phyloP scores from a whole-genome alignment of 805 yeast species.

The Vanderwaltozyma polyspora region DNA sequence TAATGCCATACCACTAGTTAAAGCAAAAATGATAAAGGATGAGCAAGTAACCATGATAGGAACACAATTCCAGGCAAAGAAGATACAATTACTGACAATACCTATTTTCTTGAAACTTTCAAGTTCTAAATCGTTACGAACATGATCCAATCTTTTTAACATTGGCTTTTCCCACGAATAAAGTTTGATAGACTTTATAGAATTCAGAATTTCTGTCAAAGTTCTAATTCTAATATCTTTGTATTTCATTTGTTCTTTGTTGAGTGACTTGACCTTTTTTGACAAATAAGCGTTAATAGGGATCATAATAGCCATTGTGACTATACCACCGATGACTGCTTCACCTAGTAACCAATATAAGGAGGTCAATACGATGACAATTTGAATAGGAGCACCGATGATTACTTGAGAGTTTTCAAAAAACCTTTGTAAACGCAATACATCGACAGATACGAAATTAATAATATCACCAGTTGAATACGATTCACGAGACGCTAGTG shows the following conservation, averaged over 20 bases:
- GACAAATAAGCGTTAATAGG: constrained; percentile 46
- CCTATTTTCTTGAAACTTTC: constrained; percentile 40
- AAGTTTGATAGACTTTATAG: constrained; percentile 53
- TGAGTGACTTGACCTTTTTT: constrained; percentile 33
- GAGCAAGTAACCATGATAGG: constrained; percentile 56
- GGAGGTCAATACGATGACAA: constrained; percentile 42
- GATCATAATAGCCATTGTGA: constrained; percentile 41
- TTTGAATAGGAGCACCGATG: constrained; percentile 48
- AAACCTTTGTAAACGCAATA: constrained; percentile 49
- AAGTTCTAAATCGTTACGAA: constrained; percentile 51
- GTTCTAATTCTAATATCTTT: constrained; percentile 50
- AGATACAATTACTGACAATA: constrained; percentile 33
- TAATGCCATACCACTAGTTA: constrained; percentile 36
- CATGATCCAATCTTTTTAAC: constrained; percentile 37
- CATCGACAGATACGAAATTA: constrained; percentile 71
- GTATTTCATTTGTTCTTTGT: constrained; percentile 47
- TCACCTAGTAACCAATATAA: constrained; percentile 46
- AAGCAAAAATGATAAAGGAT: constrained; percentile 45
- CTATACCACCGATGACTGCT: constrained; percentile 48
- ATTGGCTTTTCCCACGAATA: constrained; percentile 65
- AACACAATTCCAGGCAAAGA: constrained; percentile 52
- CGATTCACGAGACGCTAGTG: constrained; percentile 50
- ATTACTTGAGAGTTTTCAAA: constrained; percentile 42
- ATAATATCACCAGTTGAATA: constrained; percentile 70
- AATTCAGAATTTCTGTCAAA: constrained; percentile 47